A percentile compares a stretch with the other conserved stretches of the same genome.
phyloP scores from a whole-genome alignment of 2,329 filamentous ascomycete genomes.

The Neonectria hederae region DNA sequence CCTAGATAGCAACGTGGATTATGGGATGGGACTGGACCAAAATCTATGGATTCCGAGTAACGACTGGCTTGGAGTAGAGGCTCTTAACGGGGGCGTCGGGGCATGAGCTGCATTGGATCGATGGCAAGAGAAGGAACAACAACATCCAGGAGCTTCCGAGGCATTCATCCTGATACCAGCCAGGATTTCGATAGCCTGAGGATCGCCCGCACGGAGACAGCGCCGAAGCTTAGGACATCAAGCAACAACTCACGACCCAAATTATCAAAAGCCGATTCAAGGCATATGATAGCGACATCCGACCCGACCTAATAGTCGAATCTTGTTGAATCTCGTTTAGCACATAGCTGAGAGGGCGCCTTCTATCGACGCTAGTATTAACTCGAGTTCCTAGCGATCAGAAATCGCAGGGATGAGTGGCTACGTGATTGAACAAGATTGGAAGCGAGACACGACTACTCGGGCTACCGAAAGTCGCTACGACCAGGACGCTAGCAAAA shows the following conservation, averaged over 20 bases:
- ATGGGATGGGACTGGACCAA: constrained; percentile 54
- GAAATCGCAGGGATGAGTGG: background rate
- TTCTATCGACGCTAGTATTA: background rate
- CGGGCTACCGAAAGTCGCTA: background rate
- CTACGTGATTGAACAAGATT: background rate
- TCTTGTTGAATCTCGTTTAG: too few relatives aligned
- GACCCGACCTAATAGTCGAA: background rate
- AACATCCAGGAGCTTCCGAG: background rate
- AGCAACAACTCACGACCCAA: background rate
- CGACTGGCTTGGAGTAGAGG: constrained; percentile 47
- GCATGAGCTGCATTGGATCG: constrained; percentile 28
- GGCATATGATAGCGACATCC: background rate
- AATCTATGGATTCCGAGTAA: constrained; percentile 48
- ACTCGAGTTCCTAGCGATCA: background rate
- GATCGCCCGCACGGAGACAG: background rate
- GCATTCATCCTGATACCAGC: background rate
- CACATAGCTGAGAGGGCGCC: background rate
- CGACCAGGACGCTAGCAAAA: background rate
- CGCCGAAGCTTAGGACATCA: background rate
- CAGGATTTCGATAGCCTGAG: background rate
- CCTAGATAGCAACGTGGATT: constrained; percentile 55
- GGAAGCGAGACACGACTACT: too few relatives aligned
- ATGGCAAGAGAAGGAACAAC: constrained; percentile 1
- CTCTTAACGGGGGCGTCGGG: constrained; percentile 45
- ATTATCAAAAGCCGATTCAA: background rate